A percentile compares a stretch with the other conserved stretches of the same genome.
Conservation (phyloP, 2,329 filamentous ascomycete species). For the Daldinia sp. region DNA sequence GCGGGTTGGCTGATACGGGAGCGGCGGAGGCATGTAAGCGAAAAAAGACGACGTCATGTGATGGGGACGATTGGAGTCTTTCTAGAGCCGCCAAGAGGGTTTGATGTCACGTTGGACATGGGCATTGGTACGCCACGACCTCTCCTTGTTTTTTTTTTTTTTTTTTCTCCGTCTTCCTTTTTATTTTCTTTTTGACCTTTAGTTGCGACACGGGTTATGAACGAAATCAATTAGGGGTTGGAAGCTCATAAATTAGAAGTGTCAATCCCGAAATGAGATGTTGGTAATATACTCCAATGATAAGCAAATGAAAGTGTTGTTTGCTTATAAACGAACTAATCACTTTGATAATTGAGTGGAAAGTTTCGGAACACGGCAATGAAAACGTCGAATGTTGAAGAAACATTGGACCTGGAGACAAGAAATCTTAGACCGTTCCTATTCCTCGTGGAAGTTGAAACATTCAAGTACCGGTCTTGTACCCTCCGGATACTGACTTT, state of each 20-base stretch:
- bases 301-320: conserved; percentile 10
- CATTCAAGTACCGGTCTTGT: conserved; percentile 29
- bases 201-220: conserved; percentile 27
- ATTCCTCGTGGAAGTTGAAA: conserved; percentile 27
- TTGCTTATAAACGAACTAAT: conserved; percentile 19
- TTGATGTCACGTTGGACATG: conserved; percentile 37
- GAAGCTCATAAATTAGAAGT: conserved; percentile 12
- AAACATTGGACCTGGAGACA: conserved; percentile 26
- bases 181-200: background rate
- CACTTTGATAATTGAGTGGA: conserved; percentile 1
- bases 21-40: conserved; percentile 30
- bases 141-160: conserved; percentile 19
- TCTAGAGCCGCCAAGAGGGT: conserved; percentile 46
- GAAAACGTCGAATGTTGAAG: conserved; percentile 33
- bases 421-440: conserved; percentile 26
- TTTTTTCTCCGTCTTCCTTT: background rate
- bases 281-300: conserved; percentile 18
- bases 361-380: conserved; percentile 15
- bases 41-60: conserved; percentile 44
- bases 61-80: conserved; percentile 36
- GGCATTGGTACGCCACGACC: conserved; percentile 21
- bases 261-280: conserved; percentile 28
- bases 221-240: conserved; percentile 18
- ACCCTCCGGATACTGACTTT: conserved; percentile 15
- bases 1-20: conserved; percentile 24